Evolutionary conservation across 2,329 filamentous ascomycete genomes (phyloP).

Genomic region (Gyromitra esculenta): DNA sequence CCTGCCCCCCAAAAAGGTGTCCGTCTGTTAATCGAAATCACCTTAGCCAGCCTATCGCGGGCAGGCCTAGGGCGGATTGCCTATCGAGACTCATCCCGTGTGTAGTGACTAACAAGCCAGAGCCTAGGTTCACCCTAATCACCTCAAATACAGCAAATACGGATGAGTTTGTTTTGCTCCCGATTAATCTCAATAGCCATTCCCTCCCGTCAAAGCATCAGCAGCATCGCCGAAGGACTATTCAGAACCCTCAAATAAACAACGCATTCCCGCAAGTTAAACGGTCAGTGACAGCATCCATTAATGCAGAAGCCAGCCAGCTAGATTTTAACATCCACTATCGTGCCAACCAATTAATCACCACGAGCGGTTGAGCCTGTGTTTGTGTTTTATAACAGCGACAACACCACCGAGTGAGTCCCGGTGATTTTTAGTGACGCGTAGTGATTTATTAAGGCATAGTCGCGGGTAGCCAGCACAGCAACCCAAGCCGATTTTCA

Average conservation of each 20-base stretch:
- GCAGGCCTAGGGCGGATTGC: too few species aligned
- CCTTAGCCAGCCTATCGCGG: too few species aligned
- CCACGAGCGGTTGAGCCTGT: neutral
- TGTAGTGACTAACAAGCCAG: too few species aligned
- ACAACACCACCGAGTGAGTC: neutral
- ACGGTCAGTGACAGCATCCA: too few species aligned
- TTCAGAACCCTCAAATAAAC: neutral
- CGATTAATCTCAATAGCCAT: neutral
- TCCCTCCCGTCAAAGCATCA: neutral
- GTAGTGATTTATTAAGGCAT: neutral
- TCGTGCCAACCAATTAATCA: neutral
- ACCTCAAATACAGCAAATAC: neutral
- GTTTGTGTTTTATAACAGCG: neutral
- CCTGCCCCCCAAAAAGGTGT: neutral
- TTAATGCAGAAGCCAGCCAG: neutral
- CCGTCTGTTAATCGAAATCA: neutral
- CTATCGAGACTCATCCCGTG: too few species aligned
- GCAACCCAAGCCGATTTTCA: neutral
- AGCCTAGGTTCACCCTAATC: neutral
- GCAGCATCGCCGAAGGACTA: neutral
- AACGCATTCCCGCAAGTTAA: too few species aligned
- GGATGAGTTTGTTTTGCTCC: too few species aligned
- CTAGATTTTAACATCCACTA: neutral
- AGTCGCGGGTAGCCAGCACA: neutral
- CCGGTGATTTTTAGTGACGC: neutral